Evolutionary conservation across 441 rosid genomes (phyloP).

Genomic region (Gossypium davidsonii): DNA sequence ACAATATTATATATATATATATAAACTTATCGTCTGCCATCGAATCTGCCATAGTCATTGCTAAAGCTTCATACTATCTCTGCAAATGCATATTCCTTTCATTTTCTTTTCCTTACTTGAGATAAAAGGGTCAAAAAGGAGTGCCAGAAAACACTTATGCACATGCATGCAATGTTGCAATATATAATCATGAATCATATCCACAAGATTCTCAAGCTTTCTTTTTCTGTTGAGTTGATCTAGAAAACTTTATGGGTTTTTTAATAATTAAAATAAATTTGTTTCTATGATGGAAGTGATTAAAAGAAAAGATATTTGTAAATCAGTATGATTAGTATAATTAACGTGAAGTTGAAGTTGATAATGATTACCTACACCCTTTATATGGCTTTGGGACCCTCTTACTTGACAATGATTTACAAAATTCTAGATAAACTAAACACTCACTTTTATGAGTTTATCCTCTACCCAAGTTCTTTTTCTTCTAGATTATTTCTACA

Average conservation of each 20-base stretch:
- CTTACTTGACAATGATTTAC: neutral
- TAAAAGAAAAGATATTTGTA: neutral
- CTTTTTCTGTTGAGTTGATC: neutral
- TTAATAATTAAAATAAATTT: neutral
- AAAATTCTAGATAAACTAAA: too few relatives aligned
- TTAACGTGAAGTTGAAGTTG: neutral
- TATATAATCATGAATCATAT: too few relatives aligned
- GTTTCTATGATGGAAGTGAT: neutral
- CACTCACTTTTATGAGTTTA: too few relatives aligned
- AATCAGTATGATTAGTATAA: neutral
- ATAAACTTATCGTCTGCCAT: conserved; percentile 9
- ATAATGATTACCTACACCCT: neutral
- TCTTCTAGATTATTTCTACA: neutral
- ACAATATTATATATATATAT: neutral
- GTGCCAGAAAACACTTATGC: too few relatives aligned
- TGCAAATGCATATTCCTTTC: neutral
- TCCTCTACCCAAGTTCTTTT: neutral
- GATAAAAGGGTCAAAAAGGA: neutral
- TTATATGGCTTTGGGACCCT: conserved; percentile 9
- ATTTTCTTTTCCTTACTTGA: neutral
- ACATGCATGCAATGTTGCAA: too few relatives aligned
- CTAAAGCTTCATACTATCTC: neutral
- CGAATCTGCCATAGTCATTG: neutral
- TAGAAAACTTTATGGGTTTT: neutral
- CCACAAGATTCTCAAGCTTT: too few relatives aligned